Conservation (phyloP, 345 rosid species). For the Boechera divaricarpa region DNA sequence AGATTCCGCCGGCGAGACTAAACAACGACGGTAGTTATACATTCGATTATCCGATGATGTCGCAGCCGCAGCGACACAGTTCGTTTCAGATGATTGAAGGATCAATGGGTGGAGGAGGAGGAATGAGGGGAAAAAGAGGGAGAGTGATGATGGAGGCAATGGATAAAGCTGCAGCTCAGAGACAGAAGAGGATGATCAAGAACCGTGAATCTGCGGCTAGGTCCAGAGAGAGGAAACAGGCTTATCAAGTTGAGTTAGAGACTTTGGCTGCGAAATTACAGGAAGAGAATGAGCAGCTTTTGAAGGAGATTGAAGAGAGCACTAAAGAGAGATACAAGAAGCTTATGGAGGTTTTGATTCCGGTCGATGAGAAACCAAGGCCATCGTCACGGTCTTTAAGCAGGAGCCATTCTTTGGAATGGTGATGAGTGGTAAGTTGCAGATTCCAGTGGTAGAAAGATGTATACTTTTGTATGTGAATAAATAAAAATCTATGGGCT, state of each 20-base stretch:
- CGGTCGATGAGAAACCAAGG: conserved; percentile 67
- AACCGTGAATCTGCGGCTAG: conserved; percentile 97
- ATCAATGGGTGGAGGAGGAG: conserved; percentile 8
- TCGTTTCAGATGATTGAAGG: conserved; percentile 54
- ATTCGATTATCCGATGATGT: conserved; percentile 49
- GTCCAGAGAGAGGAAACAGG: conserved; percentile 95
- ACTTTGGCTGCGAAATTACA: conserved; percentile 71
- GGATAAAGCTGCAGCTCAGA: conserved; percentile 88
- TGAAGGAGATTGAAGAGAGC: conserved; percentile 80
- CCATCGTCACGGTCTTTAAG: conserved; percentile 54
- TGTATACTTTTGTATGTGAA: conserved; percentile 15
- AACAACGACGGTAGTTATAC: conserved; percentile 57
- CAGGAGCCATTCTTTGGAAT: conserved; percentile 66
- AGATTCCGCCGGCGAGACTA: conserved; percentile 52
- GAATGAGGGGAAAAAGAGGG: conserved; percentile 63
- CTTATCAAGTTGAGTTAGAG: conserved; percentile 91
- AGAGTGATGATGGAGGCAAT: conserved; percentile 70
- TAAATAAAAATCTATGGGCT: conserved; percentile 8
- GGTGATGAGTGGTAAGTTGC: conserved; percentile 49
- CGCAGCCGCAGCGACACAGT: conserved; percentile 25
- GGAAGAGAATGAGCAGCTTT: conserved; percentile 75
- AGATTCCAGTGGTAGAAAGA: background rate
- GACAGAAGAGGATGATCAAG: conserved; percentile 98
- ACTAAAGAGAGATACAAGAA: conserved; percentile 70
- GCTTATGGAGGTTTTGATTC: conserved; percentile 80